phyloP scores from a whole-genome alignment of 148 eudicot species.

The Simmondsia chinensis region DNA sequence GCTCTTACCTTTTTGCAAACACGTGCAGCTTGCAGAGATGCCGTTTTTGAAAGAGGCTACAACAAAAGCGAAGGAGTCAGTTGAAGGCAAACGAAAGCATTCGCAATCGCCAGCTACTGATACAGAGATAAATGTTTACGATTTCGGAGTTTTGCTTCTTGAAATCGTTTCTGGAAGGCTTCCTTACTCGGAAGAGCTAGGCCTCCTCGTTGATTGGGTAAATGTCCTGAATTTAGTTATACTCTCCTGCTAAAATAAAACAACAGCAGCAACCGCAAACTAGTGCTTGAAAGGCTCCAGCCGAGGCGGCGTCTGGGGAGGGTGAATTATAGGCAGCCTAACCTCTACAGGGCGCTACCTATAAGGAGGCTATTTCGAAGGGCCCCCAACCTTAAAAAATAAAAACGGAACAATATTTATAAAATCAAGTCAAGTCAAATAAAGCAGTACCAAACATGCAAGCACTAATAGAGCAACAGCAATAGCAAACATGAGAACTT shows the following conservation, averaged over 20 bases:
- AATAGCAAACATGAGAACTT: too few relatives aligned
- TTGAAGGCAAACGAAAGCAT: conserved; percentile 28
- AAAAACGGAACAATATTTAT: too few relatives aligned
- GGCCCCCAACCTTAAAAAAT: too few relatives aligned
- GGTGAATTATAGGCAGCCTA: too few relatives aligned
- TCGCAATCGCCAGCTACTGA: conserved; percentile 28
- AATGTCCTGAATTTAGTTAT: conserved; percentile 2
- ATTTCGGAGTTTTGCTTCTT: conserved; percentile 70
- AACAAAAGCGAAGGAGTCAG: conserved; percentile 19
- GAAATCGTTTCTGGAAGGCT: conserved; percentile 75
- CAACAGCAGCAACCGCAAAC: too few relatives aligned
- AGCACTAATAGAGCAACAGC: too few relatives aligned
- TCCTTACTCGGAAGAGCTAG: conserved; percentile 53
- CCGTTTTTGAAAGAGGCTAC: conserved; percentile 32
- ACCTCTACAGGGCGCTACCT: too few relatives aligned
- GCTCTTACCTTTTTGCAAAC: conserved; percentile 3
- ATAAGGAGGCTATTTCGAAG: too few relatives aligned
- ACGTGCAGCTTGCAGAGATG: conserved; percentile 50
- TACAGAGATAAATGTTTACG: conserved; percentile 48
- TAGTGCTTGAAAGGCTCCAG: too few relatives aligned
- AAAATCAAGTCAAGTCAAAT: too few relatives aligned
- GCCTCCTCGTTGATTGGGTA: conserved; percentile 69
- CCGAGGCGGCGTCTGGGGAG: too few relatives aligned
- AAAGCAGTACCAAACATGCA: too few relatives aligned
- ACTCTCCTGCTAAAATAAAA: background rate